Evolutionary conservation across 805 yeast species (phyloP).

Genomic region (Metschnikowia lunata): DNA sequence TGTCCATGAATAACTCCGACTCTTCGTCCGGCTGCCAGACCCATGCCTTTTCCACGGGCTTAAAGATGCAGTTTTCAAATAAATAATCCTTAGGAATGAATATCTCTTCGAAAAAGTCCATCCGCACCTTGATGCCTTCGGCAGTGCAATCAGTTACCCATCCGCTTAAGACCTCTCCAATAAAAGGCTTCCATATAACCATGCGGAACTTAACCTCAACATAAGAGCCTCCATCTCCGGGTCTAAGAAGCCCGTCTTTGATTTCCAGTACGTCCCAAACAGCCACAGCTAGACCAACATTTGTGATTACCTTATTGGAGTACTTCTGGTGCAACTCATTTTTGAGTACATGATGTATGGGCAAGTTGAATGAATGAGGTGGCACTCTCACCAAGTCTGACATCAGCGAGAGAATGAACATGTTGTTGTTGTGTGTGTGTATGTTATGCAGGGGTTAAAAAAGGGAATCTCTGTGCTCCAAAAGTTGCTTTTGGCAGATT

Average conservation of each 20-base stretch:
- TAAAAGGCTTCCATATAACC: constrained; percentile 86
- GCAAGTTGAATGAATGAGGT: constrained; percentile 75
- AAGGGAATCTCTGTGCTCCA: too few species aligned
- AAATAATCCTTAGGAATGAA: constrained; percentile 79
- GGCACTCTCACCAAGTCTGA: constrained; percentile 85
- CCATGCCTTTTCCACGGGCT: constrained; percentile 87
- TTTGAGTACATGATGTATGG: constrained; percentile 66
- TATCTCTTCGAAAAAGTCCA: constrained; percentile 89
- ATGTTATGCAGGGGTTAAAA: too few species aligned
- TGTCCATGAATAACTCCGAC: constrained; percentile 74
- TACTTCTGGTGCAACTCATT: constrained; percentile 82
- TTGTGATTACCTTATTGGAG: constrained; percentile 79
- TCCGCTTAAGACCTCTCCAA: constrained; percentile 89
- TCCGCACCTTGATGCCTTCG: constrained; percentile 79
- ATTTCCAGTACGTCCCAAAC: constrained; percentile 80
- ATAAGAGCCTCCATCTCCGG: constrained; percentile 91
- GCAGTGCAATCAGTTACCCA: constrained; percentile 86
- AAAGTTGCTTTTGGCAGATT: neutral
- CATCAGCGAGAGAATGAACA: constrained; percentile 82
- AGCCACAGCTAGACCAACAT: constrained; percentile 78
- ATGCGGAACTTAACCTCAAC: constrained; percentile 71
- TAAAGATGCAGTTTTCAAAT: constrained; percentile 70
- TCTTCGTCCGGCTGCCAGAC: constrained; percentile 82
- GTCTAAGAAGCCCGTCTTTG: constrained; percentile 84
- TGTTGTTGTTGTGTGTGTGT: constrained; percentile 20